Percentiles rank a stretch among this genome's conserved stretches.
Conservation (phyloP, 2,329 filamentous ascomycete genomes). For the Cladophialophora bantiana region DNA sequence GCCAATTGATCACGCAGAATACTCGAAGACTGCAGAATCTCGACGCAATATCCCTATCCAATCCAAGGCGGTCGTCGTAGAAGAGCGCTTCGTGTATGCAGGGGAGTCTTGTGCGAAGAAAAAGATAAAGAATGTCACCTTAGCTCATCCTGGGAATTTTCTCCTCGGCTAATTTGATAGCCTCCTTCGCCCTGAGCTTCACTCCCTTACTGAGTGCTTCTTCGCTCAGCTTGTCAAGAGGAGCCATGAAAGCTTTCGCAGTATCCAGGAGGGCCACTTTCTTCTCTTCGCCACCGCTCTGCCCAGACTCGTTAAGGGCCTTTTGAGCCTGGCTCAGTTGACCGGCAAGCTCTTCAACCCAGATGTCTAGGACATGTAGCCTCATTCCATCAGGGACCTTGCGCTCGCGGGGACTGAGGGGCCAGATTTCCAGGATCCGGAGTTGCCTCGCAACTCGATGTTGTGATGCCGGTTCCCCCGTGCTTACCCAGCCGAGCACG, state of each 20-base stretch:
- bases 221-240: conserved; percentile 30
- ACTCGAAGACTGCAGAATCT: too few relatives aligned
- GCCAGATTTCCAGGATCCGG: conserved; percentile 38
- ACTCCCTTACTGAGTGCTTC: conserved; percentile 37
- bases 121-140: too few relatives aligned
- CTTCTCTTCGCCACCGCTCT: not conserved
- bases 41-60: too few relatives aligned
- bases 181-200: conserved; percentile 36
- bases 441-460: conserved; percentile 40
- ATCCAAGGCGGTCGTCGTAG: too few relatives aligned
- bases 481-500: conserved; percentile 23
- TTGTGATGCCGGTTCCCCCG: conserved; percentile 33
- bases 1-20: too few relatives aligned
- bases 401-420: conserved; percentile 52
- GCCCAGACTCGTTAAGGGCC: conserved; percentile 9
- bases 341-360: conserved; percentile 76
- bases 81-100: too few relatives aligned
- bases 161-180: conserved; percentile 26
- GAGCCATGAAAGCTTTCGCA: conserved; percentile 29
- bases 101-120: too few relatives aligned
- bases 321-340: conserved; percentile 24
- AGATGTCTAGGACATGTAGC: conserved; percentile 88
- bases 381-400: conserved; percentile 82
- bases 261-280: conserved; percentile 15
- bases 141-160: conserved; percentile 10